phyloP scores from a whole-genome alignment of 2,329 filamentous ascomycete species.

The Chaetomium sp. region DNA sequence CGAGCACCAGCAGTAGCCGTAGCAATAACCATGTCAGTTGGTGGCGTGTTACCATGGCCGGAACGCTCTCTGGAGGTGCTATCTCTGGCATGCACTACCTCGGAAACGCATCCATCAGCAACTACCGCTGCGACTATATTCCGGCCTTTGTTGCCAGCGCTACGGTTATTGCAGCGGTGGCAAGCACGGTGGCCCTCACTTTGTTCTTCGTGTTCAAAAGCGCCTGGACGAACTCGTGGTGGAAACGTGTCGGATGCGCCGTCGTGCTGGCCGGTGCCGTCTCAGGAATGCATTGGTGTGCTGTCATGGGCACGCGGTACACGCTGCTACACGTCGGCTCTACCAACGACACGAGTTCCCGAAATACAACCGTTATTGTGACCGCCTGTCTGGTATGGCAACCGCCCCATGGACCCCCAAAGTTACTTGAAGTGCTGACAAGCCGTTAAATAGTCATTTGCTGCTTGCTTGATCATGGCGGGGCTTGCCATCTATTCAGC shows the following conservation, averaged over 20 bases:
- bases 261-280: slow-evolving; percentile 65
- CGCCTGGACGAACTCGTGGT: slow-evolving; percentile 72
- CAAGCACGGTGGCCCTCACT: slow-evolving; percentile 62
- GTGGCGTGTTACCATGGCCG: slow-evolving; percentile 55
- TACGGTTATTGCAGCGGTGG: slow-evolving; percentile 63
- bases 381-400: slow-evolving; percentile 60
- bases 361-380: slow-evolving; percentile 64
- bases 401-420: background rate
- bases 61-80: slow-evolving; percentile 63
- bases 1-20: slow-evolving; percentile 42
- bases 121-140: slow-evolving; percentile 63
- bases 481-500: slow-evolving; percentile 48
- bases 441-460: slow-evolving; percentile 43
- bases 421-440: background rate
- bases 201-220: slow-evolving; percentile 73
- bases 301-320: slow-evolving; percentile 64
- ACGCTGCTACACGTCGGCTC: slow-evolving; percentile 44
- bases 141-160: slow-evolving; percentile 58
- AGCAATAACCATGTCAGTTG: slow-evolving; percentile 38
- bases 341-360: slow-evolving; percentile 39
- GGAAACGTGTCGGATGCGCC: slow-evolving; percentile 63
- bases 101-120: slow-evolving; percentile 74
- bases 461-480: slow-evolving; percentile 55
- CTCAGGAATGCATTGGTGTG: slow-evolving; percentile 85
- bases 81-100: slow-evolving; percentile 85